Conservation (phyloP, 1,284 basidiomycete genomes). For the Ganoderma lingzhi region DNA sequence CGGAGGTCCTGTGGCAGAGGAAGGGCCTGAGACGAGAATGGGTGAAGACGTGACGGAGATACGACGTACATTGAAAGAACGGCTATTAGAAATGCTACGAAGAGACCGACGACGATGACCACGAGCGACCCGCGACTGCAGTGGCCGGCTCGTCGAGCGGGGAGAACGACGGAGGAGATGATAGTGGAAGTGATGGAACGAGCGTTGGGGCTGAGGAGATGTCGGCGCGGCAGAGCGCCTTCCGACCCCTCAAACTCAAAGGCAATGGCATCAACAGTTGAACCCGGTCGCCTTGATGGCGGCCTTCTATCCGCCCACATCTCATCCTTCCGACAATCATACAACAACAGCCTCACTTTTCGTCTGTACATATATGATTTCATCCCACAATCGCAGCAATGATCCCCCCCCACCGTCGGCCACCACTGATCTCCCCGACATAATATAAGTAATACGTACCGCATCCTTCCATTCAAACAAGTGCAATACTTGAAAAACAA, state of each 20-base stretch:
- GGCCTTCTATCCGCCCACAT: conserved; percentile 18
- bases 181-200: conserved; percentile 39
- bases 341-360: conserved; percentile 24
- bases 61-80: conserved; percentile 39
- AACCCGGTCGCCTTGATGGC: conserved; percentile 25
- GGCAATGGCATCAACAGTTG: conserved; percentile 12
- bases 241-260: conserved; percentile 3
- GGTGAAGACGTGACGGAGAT: conserved; percentile 13
- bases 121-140: conserved; percentile 45
- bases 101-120: conserved; percentile 36
- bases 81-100: conserved; percentile 29
- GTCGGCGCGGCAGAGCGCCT: conserved; percentile 13
- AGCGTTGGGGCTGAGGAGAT: conserved; percentile 21
- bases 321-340: conserved; percentile 28
- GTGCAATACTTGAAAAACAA: neutral
- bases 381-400: conserved; percentile 1
- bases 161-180: conserved; percentile 30
- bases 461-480: neutral
- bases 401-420: neutral
- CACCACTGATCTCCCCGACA: neutral
- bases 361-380: conserved; percentile 1
- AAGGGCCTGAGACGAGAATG: conserved; percentile 21
- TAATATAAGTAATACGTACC: neutral
- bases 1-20: conserved; percentile 38
- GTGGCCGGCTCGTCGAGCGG: conserved; percentile 39